Conservation (phyloP, 2,329 filamentous ascomycete genomes). For the Blastomyces silverae region DNA sequence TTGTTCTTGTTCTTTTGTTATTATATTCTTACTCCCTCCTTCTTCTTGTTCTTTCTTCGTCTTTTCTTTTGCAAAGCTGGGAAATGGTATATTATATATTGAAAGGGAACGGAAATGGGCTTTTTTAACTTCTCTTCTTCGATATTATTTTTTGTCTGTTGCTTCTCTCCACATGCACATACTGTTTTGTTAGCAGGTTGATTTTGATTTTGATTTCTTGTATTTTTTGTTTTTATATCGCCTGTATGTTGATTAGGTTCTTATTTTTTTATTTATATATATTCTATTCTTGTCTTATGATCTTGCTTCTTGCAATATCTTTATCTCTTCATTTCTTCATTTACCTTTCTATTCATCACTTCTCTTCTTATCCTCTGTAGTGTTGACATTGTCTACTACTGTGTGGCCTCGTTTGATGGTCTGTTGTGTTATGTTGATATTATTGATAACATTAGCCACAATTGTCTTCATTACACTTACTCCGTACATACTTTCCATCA, state of each 20-base stretch:
- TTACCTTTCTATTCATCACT: neutral
- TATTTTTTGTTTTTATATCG: too few relatives aligned
- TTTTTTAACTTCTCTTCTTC: neutral
- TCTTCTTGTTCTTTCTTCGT: neutral
- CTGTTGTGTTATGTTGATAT: neutral
- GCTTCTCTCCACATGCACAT: neutral
- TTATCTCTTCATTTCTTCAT: too few relatives aligned
- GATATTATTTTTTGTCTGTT: slow-evolving; percentile 6
- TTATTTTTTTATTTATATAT: slow-evolving; percentile 1
- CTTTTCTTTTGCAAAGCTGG: neutral
- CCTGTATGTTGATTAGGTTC: neutral
- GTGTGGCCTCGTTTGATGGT: neutral
- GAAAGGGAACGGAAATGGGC: slow-evolving; percentile 5
- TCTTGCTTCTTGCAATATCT: slow-evolving; percentile 16
- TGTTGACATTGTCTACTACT: neutral
- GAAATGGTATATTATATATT: neutral
- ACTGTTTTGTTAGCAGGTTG: neutral
- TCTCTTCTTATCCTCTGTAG: neutral
- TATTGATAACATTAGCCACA: neutral
- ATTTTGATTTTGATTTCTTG: neutral
- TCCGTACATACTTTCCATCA: neutral
- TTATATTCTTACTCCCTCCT: neutral
- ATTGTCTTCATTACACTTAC: neutral
- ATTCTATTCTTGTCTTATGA: slow-evolving; percentile 9
- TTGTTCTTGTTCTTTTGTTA: neutral